A percentile compares a stretch with the other conserved stretches of the same genome.
phyloP scores from a whole-genome alignment of 148 eudicot genomes.

The Fallopia convolvulus region DNA sequence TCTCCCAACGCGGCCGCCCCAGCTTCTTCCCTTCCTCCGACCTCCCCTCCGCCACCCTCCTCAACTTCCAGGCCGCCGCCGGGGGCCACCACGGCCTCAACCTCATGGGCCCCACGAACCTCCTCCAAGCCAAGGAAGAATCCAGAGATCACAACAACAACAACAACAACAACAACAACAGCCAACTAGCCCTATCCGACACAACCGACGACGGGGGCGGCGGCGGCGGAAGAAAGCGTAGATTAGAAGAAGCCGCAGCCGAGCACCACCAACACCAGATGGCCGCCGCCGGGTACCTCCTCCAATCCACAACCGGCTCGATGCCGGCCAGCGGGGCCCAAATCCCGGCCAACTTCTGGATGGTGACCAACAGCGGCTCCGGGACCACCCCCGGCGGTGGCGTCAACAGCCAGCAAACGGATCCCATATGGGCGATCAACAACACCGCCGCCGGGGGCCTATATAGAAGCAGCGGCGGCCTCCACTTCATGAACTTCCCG shows the following conservation, averaged over 20 bases:
- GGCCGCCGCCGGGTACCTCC: conserved; percentile 26
- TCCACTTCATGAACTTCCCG: conserved; percentile 92
- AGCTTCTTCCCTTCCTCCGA: conserved; percentile 33
- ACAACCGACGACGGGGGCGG: conserved; percentile 30
- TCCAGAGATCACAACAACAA: conserved; percentile 18
- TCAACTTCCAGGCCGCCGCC: conserved; percentile 54
- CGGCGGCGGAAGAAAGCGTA: conserved; percentile 34
- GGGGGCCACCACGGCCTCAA: conserved; percentile 15
- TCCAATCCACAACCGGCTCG: conserved; percentile 41
- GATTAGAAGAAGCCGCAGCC: conserved; percentile 16
- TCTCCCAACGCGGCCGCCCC: conserved; percentile 38
- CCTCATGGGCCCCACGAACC: conserved; percentile 18
- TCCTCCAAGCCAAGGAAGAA: conserved; percentile 48
- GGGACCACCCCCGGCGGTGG: conserved; percentile 34
- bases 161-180: neutral
- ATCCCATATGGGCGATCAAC: conserved; percentile 76
- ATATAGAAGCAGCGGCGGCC: conserved; percentile 65
- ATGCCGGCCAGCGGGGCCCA: conserved; percentile 32
- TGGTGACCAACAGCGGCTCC: conserved; percentile 43
- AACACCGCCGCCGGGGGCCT: conserved; percentile 34
- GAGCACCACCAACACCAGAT: conserved; percentile 8
- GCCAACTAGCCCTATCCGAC: conserved; percentile 39
- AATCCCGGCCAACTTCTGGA: conserved; percentile 84
- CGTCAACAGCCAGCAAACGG: conserved; percentile 14
- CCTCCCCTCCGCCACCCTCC: conserved; percentile 30